Conservation (phyloP, 2,329 filamentous ascomycete genomes). For the Aspergillus pseudoviridinutans region DNA sequence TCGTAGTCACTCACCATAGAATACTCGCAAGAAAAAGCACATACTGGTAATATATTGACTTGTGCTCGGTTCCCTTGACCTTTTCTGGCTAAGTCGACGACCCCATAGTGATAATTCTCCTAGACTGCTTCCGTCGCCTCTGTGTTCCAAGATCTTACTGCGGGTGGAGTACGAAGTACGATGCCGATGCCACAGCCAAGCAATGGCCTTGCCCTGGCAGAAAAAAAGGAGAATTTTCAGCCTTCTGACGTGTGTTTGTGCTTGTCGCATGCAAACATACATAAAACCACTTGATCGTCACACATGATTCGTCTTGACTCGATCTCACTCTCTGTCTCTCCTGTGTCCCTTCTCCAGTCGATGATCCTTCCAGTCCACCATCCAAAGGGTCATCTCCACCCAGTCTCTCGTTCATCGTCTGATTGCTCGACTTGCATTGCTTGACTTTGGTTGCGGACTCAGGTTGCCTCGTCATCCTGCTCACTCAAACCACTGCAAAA, state of each 20-base stretch:
- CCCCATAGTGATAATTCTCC: no score
- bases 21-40: no score
- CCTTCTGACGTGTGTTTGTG: no score
- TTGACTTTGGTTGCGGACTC: no score
- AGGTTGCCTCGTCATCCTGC: background rate
- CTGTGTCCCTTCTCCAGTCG: background rate
- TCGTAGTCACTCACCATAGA: background rate
- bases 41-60: background rate
- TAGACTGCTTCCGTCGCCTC: no score
- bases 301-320: background rate
- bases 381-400: conserved; percentile 5
- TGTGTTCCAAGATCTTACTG: no score
- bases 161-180: no score
- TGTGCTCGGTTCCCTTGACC: background rate
- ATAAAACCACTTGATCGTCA: background rate
- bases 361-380: conserved; percentile 2
- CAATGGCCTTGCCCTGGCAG: background rate
- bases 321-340: background rate
- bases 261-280: background rate
- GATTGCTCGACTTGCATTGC: no score
- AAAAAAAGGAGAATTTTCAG: background rate
- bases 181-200: background rate
- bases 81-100: no score
- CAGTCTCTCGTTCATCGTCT: conserved; percentile 10
- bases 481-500: conserved; percentile 5